phyloP scores from a whole-genome alignment of 345 rosid species.

The Arabis hirsuta region DNA sequence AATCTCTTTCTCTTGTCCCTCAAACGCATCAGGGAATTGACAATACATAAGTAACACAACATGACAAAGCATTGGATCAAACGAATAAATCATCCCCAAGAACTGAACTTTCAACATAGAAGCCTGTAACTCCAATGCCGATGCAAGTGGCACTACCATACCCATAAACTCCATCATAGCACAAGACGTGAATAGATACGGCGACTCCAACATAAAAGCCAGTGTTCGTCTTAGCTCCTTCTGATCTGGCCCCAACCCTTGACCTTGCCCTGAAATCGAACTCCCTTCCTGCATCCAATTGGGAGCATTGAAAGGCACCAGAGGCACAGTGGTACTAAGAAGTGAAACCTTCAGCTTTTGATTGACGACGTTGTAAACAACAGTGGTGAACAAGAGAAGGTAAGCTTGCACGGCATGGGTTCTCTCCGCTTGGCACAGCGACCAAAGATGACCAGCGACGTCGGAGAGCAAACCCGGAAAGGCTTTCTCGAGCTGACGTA shows the following conservation, averaged over 20 bases:
- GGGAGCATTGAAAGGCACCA: conserved; percentile 83
- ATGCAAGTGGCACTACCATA: conserved; percentile 77
- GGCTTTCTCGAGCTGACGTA: conserved; percentile 77
- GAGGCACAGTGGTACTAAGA: conserved; percentile 71
- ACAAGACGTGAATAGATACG: conserved; percentile 74
- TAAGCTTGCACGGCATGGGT: conserved; percentile 89
- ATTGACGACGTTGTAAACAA: conserved; percentile 62
- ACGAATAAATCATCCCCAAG: conserved; percentile 82
- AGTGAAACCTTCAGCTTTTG: conserved; percentile 64
- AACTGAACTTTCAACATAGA: conserved; percentile 96
- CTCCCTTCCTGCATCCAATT: conserved; percentile 45
- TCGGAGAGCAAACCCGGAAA: conserved; percentile 82
- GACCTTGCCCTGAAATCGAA: conserved; percentile 35
- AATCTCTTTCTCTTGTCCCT: conserved; percentile 80
- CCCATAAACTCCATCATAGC: conserved; percentile 86
- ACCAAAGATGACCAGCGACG: conserved; percentile 82
- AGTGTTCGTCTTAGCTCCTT: conserved; percentile 90
- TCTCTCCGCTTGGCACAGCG: conserved; percentile 85
- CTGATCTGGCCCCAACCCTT: conserved; percentile 61
- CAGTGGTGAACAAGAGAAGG: conserved; percentile 66
- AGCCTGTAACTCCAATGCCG: conserved; percentile 78
- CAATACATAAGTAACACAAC: conserved; percentile 67
- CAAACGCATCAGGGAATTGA: conserved; percentile 69
- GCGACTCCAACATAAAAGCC: conserved; percentile 86
- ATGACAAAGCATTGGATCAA: conserved; percentile 80